Conservation (phyloP, 129 eudicot genomes). For the Saussurea involucrata region DNA sequence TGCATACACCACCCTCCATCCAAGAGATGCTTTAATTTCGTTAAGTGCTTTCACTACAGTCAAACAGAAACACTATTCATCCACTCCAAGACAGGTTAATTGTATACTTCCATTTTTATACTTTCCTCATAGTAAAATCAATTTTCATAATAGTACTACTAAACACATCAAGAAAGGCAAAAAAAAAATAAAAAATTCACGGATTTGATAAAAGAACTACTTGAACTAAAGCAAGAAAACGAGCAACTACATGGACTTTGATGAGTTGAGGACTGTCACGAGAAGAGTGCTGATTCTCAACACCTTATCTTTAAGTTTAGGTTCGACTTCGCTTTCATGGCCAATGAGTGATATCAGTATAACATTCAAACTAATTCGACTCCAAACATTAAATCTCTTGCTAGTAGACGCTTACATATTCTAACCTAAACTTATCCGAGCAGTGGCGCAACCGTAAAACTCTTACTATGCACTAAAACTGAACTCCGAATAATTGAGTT, state of each 20-base stretch:
- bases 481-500: background rate
- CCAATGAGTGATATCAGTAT: background rate
- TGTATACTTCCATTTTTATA: background rate
- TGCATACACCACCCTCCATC: constrained; percentile 97
- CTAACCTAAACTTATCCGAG: background rate
- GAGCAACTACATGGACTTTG: background rate
- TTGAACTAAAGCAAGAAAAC: background rate
- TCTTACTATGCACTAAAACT: background rate
- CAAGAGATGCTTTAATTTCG: constrained; percentile 91
- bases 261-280: background rate
- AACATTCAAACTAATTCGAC: constrained; percentile 3
- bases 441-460: background rate
- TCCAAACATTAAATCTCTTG: background rate
- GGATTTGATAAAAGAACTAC: background rate
- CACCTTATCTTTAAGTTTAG: background rate
- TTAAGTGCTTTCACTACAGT: constrained; percentile 83
- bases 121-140: background rate
- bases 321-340: constrained; percentile 5
- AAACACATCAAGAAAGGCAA: background rate
- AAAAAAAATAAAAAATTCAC: background rate
- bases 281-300: background rate
- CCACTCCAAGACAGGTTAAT: background rate
- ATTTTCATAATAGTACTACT: background rate
- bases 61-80: background rate
- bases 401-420: background rate